phyloP scores from a whole-genome alignment of 257 asterid genomes.

The Marsdenia floribunda region DNA sequence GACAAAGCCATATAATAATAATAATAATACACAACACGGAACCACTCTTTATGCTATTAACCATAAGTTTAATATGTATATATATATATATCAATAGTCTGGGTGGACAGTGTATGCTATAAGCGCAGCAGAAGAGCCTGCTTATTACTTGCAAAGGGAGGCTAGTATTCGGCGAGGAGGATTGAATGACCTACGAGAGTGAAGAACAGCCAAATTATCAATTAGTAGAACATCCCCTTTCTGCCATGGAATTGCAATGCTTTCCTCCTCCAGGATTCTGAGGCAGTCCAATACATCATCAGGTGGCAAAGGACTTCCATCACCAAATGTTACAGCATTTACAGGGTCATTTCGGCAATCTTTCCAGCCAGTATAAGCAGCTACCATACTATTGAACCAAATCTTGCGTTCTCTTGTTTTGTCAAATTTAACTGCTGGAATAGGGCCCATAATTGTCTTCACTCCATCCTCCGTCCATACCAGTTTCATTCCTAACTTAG shows the following conservation, averaged over 20 bases:
- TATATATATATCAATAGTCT: no score
- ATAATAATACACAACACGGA: no score
- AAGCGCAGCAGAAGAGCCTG: not conserved
- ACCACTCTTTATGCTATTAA: no score
- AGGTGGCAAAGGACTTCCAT: slow-evolving; percentile 60
- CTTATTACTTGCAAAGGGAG: slow-evolving; percentile 64
- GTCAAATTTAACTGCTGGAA: slow-evolving; percentile 66
- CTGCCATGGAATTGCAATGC: slow-evolving; percentile 76
- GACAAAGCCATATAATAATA: not conserved
- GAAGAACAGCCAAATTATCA: slow-evolving; percentile 85
- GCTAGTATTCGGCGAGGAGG: slow-evolving; percentile 84
- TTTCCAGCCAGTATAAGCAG: slow-evolving; percentile 87
- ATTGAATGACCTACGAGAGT: slow-evolving; percentile 58
- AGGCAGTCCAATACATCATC: slow-evolving; percentile 56
- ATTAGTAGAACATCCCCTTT: slow-evolving; percentile 63
- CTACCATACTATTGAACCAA: slow-evolving; percentile 92
- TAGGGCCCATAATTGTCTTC: slow-evolving; percentile 76
- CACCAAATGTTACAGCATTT: slow-evolving; percentile 79
- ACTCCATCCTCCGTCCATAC: slow-evolving; percentile 70
- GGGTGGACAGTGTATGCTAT: no score
- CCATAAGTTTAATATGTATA: no score
- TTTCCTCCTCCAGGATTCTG: slow-evolving; percentile 63
- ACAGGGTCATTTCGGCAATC: slow-evolving; percentile 68
- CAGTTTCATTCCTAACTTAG: slow-evolving; percentile 71
- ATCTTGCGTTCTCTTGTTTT: slow-evolving; percentile 51